Percentiles rank a stretch among this genome's conserved stretches.
Conservation (phyloP, 1,139 yeast species). For the Geotrichum siamense region DNA sequence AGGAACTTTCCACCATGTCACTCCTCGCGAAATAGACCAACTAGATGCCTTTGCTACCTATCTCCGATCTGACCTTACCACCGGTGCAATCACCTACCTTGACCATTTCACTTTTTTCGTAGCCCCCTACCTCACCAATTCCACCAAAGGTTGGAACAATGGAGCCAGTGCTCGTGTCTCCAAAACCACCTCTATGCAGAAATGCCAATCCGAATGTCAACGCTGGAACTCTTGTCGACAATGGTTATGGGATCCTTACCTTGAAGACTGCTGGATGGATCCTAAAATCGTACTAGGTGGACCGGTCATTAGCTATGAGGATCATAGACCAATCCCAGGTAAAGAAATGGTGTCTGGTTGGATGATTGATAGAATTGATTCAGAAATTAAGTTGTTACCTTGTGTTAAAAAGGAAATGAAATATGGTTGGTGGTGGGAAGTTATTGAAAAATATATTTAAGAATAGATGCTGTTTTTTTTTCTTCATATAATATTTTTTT, state of each 20-base stretch:
- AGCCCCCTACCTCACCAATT: slow-evolving; percentile 29
- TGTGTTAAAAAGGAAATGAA: neutral
- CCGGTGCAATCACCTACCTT: slow-evolving; percentile 25
- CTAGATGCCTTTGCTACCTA: slow-evolving; percentile 35
- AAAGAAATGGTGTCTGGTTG: slow-evolving; percentile 14
- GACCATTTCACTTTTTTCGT: slow-evolving; percentile 33
- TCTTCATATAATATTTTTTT: too few relatives aligned
- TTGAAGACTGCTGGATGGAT: slow-evolving; percentile 22
- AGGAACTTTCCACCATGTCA: slow-evolving; percentile 33
- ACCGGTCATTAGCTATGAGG: slow-evolving; percentile 8
- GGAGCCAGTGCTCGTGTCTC: slow-evolving; percentile 4
- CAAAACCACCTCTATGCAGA: slow-evolving; percentile 16
- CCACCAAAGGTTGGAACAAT: slow-evolving; percentile 30
- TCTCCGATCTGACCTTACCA: slow-evolving; percentile 20
- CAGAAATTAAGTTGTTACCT: neutral
- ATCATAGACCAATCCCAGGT: slow-evolving; percentile 7
- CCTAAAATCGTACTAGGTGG: slow-evolving; percentile 12
- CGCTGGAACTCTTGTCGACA: slow-evolving; percentile 22
- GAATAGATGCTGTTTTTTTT: too few relatives aligned
- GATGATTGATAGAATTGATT: slow-evolving; percentile 11
- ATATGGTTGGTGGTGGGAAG: slow-evolving; percentile 3
- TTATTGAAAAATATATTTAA: neutral
- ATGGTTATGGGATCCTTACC: slow-evolving; percentile 24
- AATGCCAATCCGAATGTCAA: slow-evolving; percentile 28
- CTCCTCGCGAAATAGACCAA: slow-evolving; percentile 31